Base-by-base conservation (phyloP, 805 yeast species). In the Teunomyces panamensis region DNA sequence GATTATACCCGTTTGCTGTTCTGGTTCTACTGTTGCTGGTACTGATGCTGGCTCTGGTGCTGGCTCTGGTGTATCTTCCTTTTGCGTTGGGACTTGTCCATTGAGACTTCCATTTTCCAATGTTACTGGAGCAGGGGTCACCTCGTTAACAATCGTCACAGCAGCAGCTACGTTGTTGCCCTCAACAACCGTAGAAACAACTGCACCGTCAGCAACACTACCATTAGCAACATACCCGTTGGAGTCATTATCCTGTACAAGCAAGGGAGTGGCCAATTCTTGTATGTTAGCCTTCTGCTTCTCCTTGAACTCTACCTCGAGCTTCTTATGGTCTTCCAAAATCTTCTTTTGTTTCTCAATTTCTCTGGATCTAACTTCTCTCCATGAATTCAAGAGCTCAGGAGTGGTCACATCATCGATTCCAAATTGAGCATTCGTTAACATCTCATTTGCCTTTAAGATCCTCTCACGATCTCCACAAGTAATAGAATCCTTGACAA, bases 401-500 rank as follows among this genome's bases (percentile, higher is more conserved):
- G 92, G 85, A 3, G 77, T 69, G 43, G 85, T 81, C 55, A 91
- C 82, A 53, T 94, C 99, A 57, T 94, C 99, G 45, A 94, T 78
- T 5, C 95, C 96, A 62, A 94, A 96, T 64, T 90, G 96, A 0
- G 96, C 96, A 68, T 94, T 91, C 9, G 97, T 96, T 61, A 80
- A 80, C 98, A 94, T 91, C 64, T 94, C 99, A 47, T 92, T 87
- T 0, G 98, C 96, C 59, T 79, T 80, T 52, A 81, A 64, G 4
- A 85, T 71, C 46, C 96, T 75, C 49, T 94, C 99, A 39, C 98
- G 77, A 55, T 92, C 98, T 0, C 88, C 89, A 2, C 78, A 67
- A 0, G 83, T 80, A 30, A 77, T 74, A 0, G 96, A 79, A 69
- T 94, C 99, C 30, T 75, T 75, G 39, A 87, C 84, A 33, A 94